Conservation (phyloP, 345 rosid species). For the Psidium guajava region DNA sequence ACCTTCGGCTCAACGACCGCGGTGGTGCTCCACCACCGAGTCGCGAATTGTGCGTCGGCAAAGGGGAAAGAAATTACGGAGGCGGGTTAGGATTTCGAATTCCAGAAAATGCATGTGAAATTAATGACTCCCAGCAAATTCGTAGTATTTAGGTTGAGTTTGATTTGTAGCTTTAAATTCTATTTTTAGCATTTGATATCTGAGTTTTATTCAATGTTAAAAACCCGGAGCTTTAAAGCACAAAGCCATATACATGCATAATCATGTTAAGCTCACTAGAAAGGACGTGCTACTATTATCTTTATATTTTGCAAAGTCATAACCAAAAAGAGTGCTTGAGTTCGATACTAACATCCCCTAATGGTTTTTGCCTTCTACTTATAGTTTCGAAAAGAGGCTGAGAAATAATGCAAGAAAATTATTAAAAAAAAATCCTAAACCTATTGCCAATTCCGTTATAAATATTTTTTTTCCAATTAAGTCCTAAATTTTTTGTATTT, state of each 20-base stretch:
- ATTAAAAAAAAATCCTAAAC: too few species aligned
- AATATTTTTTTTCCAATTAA: too few species aligned
- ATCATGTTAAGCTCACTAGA: neutral
- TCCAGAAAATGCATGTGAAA: neutral
- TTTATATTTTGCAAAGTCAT: neutral
- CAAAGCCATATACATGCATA: neutral
- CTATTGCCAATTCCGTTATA: too few species aligned
- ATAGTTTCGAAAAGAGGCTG: neutral
- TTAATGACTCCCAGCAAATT: neutral
- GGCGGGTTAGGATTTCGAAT: neutral
- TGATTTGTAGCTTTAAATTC: neutral
- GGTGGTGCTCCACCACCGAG: neutral
- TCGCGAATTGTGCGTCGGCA: neutral
- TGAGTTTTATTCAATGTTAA: neutral
- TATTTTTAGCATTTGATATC: rapidly evolving
- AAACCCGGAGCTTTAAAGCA: neutral
- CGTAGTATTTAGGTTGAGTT: neutral
- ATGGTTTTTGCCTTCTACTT: neutral
- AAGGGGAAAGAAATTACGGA: neutral
- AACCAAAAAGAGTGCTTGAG: neutral
- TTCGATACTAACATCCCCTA: neutral
- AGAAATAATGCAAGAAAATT: too few species aligned
- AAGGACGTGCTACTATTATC: neutral
- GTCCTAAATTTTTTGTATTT: too few species aligned
- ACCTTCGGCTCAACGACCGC: neutral